Base-by-base conservation (phyloP, 495 filamentous ascomycete genomes). In the Gamarada debralockiae region DNA sequence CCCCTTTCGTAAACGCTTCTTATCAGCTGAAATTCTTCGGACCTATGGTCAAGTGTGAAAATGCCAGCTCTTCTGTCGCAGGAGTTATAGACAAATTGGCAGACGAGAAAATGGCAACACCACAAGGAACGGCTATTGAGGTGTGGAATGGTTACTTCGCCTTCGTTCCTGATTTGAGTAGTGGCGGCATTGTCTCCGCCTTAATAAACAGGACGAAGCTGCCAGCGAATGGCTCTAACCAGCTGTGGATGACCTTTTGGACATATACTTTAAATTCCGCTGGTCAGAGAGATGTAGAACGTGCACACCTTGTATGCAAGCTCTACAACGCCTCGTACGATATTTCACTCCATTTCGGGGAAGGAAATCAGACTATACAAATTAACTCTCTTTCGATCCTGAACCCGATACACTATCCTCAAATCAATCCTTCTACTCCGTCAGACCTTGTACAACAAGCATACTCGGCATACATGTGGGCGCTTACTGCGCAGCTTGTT, bases 381-480 rank as follows among this genome's bases (percentile, higher is more conserved):
- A 27, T 7, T 3, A 3, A 12, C 13, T 3, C 3, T 24, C 14
- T 25, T 12, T 2, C 7, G 9, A 25, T 14, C 9, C 18, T 41
- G 3, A 33, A 33, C 25, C 9, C 27, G 27, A 36, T 52, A 1
- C 20, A 5, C 20, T 52, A 52, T 15, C 49, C 49, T 24, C 9
- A 8, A 3, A 12, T 8, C 4, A 21, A 18, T n/a, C 5, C 18
- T 1, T 18, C 6, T n/a, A 10, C 15, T 4, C 31, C 38, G 3
- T 20, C 20, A 18, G 50, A 52, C 36, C 3, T 36, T 0, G 34
- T 29, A 12, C 23, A 48, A 36, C 48, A 48, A 13, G 37, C 60
- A 2, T 63, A 61, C 42, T 41, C 58, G 22, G 53, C 58, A 12
- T 51, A 52, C 17, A 52, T 57, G 37, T 53, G 46, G 52, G 51